Evolutionary conservation across 768 basidiomycete species (phyloP).

Genomic region (Boletus subcaerulescens): DNA sequence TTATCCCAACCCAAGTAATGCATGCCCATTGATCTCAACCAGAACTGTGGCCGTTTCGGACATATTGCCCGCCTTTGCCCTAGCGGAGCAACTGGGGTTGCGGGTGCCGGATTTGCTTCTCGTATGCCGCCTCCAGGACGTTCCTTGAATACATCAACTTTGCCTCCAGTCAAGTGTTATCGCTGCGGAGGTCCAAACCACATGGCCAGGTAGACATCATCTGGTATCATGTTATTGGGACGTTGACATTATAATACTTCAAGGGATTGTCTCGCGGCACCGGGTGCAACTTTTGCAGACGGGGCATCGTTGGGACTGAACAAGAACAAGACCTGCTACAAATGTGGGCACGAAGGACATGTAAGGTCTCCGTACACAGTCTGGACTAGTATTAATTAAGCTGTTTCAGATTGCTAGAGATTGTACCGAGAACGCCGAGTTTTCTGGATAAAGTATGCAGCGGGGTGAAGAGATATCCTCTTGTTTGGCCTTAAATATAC

Average conservation of each 20-base stretch:
- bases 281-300: constrained; percentile 50
- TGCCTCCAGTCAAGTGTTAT: constrained; percentile 86
- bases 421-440: constrained; percentile 56
- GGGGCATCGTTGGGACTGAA: constrained; percentile 42
- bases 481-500: constrained; percentile 18
- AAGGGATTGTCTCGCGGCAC: constrained; percentile 81
- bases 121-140: constrained; percentile 76
- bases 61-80: constrained; percentile 81
- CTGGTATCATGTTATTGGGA: not conserved
- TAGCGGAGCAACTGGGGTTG: constrained; percentile 39
- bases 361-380: constrained; percentile 42
- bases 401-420: constrained; percentile 57
- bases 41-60: constrained; percentile 82
- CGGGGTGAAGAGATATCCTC: constrained; percentile 9
- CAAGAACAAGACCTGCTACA: constrained; percentile 82
- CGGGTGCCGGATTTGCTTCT: constrained; percentile 50
- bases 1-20: constrained; percentile 2
- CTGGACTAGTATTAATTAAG: constrained; percentile 4
- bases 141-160: constrained; percentile 66
- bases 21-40: constrained; percentile 3
- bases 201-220: constrained; percentile 60
- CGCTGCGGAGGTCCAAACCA: constrained; percentile 89
- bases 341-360: constrained; percentile 85
- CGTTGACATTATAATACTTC: constrained; percentile 6
- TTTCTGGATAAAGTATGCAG: constrained; percentile 38